Percentiles rank a stretch among this genome's conserved stretches.
These are phyloP conservation scores for Suillus americanus DNA, from an alignment of 768 basidiomycete species.

Conservation along the genomic window DNA sequence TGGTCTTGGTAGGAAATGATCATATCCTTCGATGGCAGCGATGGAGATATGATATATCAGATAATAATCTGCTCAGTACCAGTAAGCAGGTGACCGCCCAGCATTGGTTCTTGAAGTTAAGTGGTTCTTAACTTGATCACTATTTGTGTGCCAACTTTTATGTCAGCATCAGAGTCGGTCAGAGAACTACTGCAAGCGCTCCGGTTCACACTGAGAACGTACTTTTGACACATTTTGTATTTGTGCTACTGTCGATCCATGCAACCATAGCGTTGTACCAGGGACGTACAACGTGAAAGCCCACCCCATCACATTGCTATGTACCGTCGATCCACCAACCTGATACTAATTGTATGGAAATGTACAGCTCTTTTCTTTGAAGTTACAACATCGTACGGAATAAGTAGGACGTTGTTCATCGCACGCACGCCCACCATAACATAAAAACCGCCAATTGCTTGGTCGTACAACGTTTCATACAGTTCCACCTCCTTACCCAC, in stretches of 20 bases:
- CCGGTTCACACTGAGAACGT: neutral
- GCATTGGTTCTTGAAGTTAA: neutral
- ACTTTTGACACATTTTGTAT: no score
- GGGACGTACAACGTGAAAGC: no score
- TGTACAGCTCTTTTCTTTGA: neutral
- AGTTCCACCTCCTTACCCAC: neutral
- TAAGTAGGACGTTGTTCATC: neutral
- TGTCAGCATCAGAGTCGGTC: neutral
- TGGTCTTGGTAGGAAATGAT: neutral
- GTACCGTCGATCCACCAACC: neutral
- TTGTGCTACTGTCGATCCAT: neutral
- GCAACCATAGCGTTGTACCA: neutral
- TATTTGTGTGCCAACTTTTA: neutral
- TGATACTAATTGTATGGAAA: neutral
- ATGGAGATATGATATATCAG: neutral
- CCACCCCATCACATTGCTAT: no score
- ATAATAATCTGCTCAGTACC: neutral
- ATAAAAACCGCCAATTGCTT: no score
- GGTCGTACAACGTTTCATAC: neutral
- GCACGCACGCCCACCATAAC: no score
- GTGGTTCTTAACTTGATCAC: neutral
- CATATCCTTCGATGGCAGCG: neutral
- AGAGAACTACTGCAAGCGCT: neutral
- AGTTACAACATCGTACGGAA: neutral
- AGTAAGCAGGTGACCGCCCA: neutral